A percentile compares a stretch with the other conserved stretches of the same genome.
Evolutionary conservation across 495 filamentous ascomycete species (phyloP).

Genomic region (Rusavskia elegans): DNA sequence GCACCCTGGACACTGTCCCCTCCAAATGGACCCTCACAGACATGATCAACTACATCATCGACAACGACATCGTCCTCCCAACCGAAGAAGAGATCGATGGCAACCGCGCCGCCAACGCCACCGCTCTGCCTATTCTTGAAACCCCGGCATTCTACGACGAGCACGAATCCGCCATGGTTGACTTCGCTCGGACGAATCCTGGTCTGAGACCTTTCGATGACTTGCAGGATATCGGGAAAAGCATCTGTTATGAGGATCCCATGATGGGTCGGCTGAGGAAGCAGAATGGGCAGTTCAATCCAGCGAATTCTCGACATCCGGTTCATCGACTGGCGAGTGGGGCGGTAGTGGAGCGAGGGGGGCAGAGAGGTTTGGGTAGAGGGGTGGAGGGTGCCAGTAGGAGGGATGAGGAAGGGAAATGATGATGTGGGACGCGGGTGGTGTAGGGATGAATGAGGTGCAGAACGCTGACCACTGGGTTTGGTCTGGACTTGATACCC

Average conservation of each 20-base stretch:
- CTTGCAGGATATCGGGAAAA: background rate
- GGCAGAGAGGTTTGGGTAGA: background rate
- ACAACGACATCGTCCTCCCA: slow-evolving; percentile 1
- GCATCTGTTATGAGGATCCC: background rate
- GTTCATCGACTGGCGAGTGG: background rate
- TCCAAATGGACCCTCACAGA: slow-evolving; percentile 2
- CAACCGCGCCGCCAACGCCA: background rate
- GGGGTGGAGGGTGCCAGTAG: too few species aligned
- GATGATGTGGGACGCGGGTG: too few species aligned
- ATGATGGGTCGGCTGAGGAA: background rate
- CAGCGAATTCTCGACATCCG: background rate
- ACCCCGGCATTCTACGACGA: background rate
- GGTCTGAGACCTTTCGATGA: background rate
- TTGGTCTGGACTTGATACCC: too few species aligned
- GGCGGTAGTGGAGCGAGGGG: background rate
- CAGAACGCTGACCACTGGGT: too few species aligned
- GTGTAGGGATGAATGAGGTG: too few species aligned
- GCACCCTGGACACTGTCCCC: background rate
- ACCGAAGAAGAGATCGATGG: slow-evolving; percentile 3
- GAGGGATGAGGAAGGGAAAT: too few species aligned
- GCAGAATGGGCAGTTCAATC: background rate
- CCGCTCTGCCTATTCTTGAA: background rate
- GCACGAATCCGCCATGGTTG: background rate
- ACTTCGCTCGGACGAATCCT: too few species aligned
- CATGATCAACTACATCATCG: slow-evolving; percentile 3